Evolutionary conservation across 2,329 filamentous ascomycete genomes (phyloP), one percentile per base, ranked within the genome.

Genomic region (Leptographium galeiforme): DNA sequence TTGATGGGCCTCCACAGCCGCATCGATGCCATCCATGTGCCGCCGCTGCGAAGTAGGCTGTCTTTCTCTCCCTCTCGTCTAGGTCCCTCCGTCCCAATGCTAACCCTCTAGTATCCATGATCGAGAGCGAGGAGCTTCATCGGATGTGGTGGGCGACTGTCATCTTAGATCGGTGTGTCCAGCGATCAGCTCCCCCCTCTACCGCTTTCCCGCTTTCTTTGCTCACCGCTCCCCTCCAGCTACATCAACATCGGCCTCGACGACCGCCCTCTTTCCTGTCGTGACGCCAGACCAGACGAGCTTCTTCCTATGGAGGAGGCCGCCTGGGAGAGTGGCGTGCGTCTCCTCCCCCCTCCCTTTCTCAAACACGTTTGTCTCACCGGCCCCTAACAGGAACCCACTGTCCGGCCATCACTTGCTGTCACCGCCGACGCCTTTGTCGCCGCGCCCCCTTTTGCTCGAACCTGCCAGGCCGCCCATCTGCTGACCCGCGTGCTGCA

Each of bases 401-500:
- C 50, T 4, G 34, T 55, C 36, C 53, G 53, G 2, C 55, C 57
- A 0, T 57, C 57, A 1, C 56, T 59, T 3, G 57, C 57, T 44
- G 41, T 57, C 19, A 52, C 52, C 8, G 33, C 56, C 30, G 53
- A 55, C 12, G 47, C 43, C 30, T 18, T 52, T 16, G 30, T 41
- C 18, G 45, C 50, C 8, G 57, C 53, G 4, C 48, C 56, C 4
- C 53, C 57, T 5, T 59, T 56, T 43, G 54, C 57, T 34, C 48
- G 57, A 13, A 53, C 56, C 10, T 59, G 57, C 47, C 57, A 59
- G 48, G 56, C 57, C 11, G 52, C 56, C 10, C 50, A 56, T 30
- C 51, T 59, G 12, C 51, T 59, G 7, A 55, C 56, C 8, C 56
- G 57, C n/a, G 54, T 57, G 30, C 47, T 55, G n/a, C 43, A 18